Conservation (phyloP, 1,284 basidiomycete genomes). For the Pseudozyma pruni region DNA sequence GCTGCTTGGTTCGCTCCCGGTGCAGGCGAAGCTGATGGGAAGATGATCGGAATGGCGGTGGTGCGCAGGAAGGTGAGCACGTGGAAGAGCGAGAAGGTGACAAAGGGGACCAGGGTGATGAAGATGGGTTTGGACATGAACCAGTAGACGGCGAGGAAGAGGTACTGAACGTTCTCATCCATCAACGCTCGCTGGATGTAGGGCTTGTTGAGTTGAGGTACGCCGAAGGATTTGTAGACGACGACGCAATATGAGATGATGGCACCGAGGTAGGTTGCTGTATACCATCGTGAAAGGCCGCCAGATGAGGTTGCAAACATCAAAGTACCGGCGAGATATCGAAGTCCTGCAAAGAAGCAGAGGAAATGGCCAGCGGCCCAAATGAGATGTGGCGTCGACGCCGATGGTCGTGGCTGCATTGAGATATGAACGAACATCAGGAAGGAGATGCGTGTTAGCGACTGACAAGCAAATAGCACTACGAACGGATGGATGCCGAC, state of each 20-base stretch:
- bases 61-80: constrained; percentile 63
- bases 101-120: constrained; percentile 66
- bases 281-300: constrained; percentile 62
- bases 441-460: constrained; percentile 4
- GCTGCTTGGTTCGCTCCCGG: constrained; percentile 32
- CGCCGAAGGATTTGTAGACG: constrained; percentile 67
- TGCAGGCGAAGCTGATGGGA: constrained; percentile 46
- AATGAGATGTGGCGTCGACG: constrained; percentile 66
- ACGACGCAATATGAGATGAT: constrained; percentile 68
- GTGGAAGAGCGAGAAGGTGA: constrained; percentile 68
- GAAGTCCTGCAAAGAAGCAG: constrained; percentile 64
- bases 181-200: constrained; percentile 67
- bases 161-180: constrained; percentile 68
- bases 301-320: constrained; percentile 52
- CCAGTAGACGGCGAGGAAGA: constrained; percentile 67
- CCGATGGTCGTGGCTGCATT: constrained; percentile 48
- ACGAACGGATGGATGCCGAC: constrained; percentile 3
- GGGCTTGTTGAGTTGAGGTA: constrained; percentile 64
- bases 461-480: neutral
- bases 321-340: constrained; percentile 57
- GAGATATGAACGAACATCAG: neutral
- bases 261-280: constrained; percentile 64
- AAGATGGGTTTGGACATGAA: constrained; percentile 67
- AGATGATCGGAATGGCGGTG: constrained; percentile 55
- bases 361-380: constrained; percentile 68